Evolutionary conservation across 2,329 filamentous ascomycete species (phyloP).

Genomic region (Epichloe amarillans): DNA sequence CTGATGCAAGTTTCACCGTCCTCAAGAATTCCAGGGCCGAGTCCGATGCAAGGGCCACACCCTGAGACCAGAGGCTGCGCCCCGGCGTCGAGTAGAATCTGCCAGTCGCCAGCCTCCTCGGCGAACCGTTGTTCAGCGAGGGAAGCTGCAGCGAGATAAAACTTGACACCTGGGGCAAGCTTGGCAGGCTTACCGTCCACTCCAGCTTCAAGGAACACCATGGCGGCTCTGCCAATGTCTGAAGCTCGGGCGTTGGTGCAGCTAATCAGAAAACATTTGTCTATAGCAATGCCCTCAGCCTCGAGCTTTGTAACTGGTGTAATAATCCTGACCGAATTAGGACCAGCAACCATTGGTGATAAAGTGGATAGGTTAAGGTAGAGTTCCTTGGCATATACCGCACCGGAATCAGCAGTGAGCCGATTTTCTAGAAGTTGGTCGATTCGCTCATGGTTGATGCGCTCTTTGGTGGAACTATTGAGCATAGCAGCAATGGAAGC

Average conservation of each 20-base stretch:
- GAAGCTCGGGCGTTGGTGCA: slow-evolving; percentile 80
- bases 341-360: slow-evolving; percentile 72
- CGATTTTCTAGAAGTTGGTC: slow-evolving; percentile 58
- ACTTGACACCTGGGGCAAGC: slow-evolving; percentile 61
- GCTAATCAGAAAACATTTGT: slow-evolving; percentile 78
- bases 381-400: slow-evolving; percentile 70
- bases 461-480: slow-evolving; percentile 30
- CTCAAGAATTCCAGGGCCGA: slow-evolving; percentile 66
- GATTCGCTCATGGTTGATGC: slow-evolving; percentile 60
- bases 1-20: slow-evolving; percentile 76
- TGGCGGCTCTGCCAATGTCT: slow-evolving; percentile 39
- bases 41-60: slow-evolving; percentile 78
- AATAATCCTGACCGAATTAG: slow-evolving; percentile 81
- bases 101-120: slow-evolving; percentile 76
- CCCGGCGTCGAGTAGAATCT: slow-evolving; percentile 52
- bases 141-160: slow-evolving; percentile 87
- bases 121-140: slow-evolving; percentile 60
- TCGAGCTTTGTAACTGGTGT: slow-evolving; percentile 66
- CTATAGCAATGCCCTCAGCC: slow-evolving; percentile 57
- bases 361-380: slow-evolving; percentile 74
- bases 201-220: slow-evolving; percentile 65
- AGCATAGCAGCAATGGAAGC: slow-evolving; percentile 57
- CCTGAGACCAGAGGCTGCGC: slow-evolving; percentile 44
- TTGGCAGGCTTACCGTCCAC: slow-evolving; percentile 45
- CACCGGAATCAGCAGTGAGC: slow-evolving; percentile 59